Conservation (phyloP, 805 yeast species). For the Barnettozyma vustinii region DNA sequence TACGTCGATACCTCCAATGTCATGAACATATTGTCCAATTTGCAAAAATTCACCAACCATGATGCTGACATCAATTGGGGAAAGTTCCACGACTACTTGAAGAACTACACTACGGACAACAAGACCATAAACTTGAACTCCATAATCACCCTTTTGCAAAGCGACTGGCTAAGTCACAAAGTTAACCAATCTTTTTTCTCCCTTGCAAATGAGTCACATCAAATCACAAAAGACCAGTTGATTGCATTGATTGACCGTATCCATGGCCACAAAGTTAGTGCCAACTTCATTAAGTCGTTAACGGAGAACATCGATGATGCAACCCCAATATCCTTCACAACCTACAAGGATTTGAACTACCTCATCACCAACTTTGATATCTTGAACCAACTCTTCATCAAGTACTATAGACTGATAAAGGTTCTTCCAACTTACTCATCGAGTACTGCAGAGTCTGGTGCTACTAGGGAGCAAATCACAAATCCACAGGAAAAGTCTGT, state of each 20-base stretch:
- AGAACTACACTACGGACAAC: slow-evolving; percentile 18
- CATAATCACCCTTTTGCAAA: slow-evolving; percentile 35
- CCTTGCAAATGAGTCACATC: slow-evolving; percentile 26
- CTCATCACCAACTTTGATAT: slow-evolving; percentile 36
- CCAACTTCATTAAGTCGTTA: slow-evolving; percentile 30
- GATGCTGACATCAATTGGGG: slow-evolving; percentile 33
- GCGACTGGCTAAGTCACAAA: slow-evolving; percentile 34
- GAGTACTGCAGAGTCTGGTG: background rate
- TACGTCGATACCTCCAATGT: slow-evolving; percentile 26
- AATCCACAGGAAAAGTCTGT: slow-evolving; percentile 22
- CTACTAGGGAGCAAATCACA: slow-evolving; percentile 10
- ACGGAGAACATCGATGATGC: slow-evolving; percentile 24
- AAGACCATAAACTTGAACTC: slow-evolving; percentile 33
- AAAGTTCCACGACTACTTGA: slow-evolving; percentile 19
- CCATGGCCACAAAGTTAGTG: slow-evolving; percentile 35
- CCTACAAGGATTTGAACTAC: slow-evolving; percentile 34
- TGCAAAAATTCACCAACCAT: slow-evolving; percentile 29
- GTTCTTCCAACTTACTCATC: slow-evolving; percentile 10
- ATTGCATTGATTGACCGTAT: slow-evolving; percentile 28
- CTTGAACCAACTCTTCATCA: slow-evolving; percentile 32
- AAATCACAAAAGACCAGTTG: slow-evolving; percentile 33
- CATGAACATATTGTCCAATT: slow-evolving; percentile 27
- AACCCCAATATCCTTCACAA: slow-evolving; percentile 31
- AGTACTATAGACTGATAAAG: slow-evolving; percentile 24
- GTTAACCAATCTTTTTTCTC: slow-evolving; percentile 27